These are phyloP conservation scores for Pseudocercospora fijiensis DNA, from an alignment of 2,329 filamentous ascomycete species.

Conservation along the genomic window DNA sequence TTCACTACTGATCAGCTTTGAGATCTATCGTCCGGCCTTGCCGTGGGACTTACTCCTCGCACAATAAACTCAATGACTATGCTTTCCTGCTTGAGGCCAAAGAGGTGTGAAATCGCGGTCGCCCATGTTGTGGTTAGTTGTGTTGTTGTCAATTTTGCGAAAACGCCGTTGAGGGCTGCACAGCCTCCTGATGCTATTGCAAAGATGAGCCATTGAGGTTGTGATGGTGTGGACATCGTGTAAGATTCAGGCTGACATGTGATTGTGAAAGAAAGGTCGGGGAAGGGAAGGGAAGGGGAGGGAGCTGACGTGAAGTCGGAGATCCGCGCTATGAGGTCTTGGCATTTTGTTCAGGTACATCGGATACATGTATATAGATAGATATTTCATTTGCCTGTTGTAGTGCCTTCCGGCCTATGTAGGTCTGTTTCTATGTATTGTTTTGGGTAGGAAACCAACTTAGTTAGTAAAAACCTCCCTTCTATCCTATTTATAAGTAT, in stretches of 20 bases:
- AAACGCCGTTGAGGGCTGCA: constrained; percentile 77
- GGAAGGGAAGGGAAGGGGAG: no score
- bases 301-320: neutral
- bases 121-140: constrained; percentile 57
- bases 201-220: constrained; percentile 57
- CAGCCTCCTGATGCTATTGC: constrained; percentile 73
- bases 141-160: constrained; percentile 75
- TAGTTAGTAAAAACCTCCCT: no score
- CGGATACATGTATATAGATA: no score
- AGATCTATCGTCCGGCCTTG: neutral
- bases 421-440: no score
- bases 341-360: neutral
- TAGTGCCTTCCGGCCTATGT: no score
- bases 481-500: no score
- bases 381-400: no score
- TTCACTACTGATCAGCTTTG: constrained; percentile 36
- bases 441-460: no score
- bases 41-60: constrained; percentile 50
- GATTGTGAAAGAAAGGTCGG: neutral
- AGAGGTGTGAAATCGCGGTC: constrained; percentile 47
- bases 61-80: constrained; percentile 52
- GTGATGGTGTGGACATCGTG: constrained; percentile 16
- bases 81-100: constrained; percentile 49
- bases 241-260: neutral
- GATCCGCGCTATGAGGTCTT: neutral